A percentile compares a stretch with the other conserved stretches of the same genome.
Evolutionary conservation across 768 basidiomycete species (phyloP).

Genomic region (Coprinopsis cinerea): DNA sequence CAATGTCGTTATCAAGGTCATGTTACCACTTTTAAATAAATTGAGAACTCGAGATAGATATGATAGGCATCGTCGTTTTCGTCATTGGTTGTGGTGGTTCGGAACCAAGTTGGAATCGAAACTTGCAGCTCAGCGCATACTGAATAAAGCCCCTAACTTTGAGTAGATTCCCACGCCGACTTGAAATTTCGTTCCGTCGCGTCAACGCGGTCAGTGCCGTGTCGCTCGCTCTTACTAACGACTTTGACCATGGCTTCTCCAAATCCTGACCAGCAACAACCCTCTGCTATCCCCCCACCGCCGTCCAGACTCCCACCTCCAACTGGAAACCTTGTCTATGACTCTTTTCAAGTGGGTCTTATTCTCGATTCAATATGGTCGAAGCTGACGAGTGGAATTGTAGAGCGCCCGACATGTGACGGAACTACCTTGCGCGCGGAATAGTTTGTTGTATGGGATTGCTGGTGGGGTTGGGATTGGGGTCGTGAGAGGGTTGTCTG

Average conservation of each 20-base stretch:
- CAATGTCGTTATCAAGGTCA: too few species aligned
- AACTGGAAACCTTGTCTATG: constrained; percentile 31
- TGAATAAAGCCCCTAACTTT: too few species aligned
- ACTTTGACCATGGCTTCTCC: not conserved
- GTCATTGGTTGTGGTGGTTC: too few species aligned
- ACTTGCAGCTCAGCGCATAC: too few species aligned
- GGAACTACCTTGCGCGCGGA: constrained; percentile 73
- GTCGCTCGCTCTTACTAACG: too few species aligned
- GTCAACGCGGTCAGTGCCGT: not conserved
- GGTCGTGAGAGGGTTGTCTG: constrained; percentile 59
- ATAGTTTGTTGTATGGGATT: constrained; percentile 70
- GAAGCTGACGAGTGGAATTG: too few species aligned
- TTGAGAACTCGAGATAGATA: too few species aligned
- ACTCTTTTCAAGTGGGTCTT: constrained; percentile 28
- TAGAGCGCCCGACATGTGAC: constrained; percentile 58
- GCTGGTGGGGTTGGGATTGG: constrained; percentile 77
- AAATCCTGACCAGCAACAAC: not conserved
- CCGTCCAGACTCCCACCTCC: constrained; percentile 32
- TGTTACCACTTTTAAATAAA: too few species aligned
- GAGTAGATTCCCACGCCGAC: too few species aligned
- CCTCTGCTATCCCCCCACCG: not conserved
- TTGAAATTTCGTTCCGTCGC: too few species aligned
- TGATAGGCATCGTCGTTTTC: too few species aligned
- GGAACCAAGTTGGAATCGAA: too few species aligned
- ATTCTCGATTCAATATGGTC: constrained; percentile 16